These are phyloP conservation scores for Aechmea fasciata DNA, from an alignment of 176 grass and related monocot genomes.

Conservation along the genomic window DNA sequence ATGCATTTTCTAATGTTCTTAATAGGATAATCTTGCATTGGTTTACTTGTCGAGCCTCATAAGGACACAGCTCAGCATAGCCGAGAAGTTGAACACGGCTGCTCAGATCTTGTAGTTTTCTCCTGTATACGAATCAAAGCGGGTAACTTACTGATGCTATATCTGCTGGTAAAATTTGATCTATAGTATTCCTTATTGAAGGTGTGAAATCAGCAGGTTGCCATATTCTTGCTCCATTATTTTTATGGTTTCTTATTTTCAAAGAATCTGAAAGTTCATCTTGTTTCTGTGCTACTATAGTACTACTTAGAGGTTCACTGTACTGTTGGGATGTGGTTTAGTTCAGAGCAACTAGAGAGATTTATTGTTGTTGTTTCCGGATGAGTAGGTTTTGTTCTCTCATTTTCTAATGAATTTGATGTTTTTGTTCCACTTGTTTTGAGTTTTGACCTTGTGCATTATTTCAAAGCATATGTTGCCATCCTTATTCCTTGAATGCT, in stretches of 20 bases:
- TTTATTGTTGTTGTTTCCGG: too few species aligned
- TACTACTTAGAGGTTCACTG: too few species aligned
- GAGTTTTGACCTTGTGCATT: too few species aligned
- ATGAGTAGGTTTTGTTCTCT: too few species aligned
- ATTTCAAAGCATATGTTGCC: too few species aligned
- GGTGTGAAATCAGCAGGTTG: not conserved
- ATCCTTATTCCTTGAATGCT: too few species aligned
- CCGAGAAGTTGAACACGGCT: conserved; percentile 84
- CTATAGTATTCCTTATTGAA: not conserved
- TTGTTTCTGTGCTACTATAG: too few species aligned
- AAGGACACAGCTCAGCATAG: conserved; percentile 74
- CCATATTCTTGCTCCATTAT: not conserved
- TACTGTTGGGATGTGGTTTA: too few species aligned
- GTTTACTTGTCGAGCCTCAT: conserved; percentile 88
- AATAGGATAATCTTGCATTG: conserved; percentile 76
- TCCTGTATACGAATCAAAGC: conserved; percentile 1
- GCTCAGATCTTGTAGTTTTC: conserved; percentile 60
- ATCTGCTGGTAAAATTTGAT: conserved; percentile 5
- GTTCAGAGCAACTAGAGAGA: too few species aligned
- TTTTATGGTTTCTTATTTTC: not conserved
- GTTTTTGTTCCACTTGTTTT: too few species aligned
- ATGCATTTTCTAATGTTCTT: not conserved
- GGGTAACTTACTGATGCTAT: conserved; percentile 4
- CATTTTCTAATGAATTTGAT: too few species aligned
- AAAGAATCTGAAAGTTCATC: too few species aligned